Base-by-base conservation (phyloP, 2,329 filamentous ascomycete genomes). In the Beauveria pseudobassiana region DNA sequence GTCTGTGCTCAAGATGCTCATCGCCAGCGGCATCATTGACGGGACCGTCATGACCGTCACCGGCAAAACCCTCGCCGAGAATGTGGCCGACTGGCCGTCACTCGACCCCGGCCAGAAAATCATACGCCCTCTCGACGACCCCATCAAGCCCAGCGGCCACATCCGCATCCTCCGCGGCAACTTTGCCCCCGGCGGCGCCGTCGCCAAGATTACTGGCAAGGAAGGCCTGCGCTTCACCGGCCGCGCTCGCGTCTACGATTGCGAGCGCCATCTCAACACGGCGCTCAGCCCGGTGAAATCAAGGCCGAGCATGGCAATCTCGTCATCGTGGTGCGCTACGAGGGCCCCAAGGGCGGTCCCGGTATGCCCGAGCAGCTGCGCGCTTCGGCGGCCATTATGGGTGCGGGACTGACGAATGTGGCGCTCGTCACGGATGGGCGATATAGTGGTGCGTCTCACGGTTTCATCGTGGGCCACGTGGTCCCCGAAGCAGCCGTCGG, bases 321-420 rank as follows among this genome's bases (percentile, higher is more conserved):
- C 16, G 93, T 97, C 22, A 79, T 97, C 30, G 86, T 97, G 38
- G 92, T 98, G 59, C 87, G 93, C 24, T 97, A 97, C 72, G 93
- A 98, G 73, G 93, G 93, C 0, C 93, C 93, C 14, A 93, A 91
- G 72, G 93, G 93, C 64, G 93, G 93, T 0, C 93, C 93, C 0
- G 93, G 93, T 49, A 98, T 98, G 93, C 93, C 93, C 2, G 93
- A 98, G 76, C 92, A 96, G 75, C 82, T 98, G 50, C 91, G 89
- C 72, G 90, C 93, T 12, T 89, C 85, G 63, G 92, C 92, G 0
- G 91, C 93, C 20, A 90, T 98, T 67, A 96, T 96, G 89, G 93
- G 93, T 54, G 93, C 93, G 0, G 89, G 89, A 14, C 79, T 98
- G 58, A 90, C 81, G 58, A 96, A 96, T 69, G 85, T 97, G 9